phyloP scores from a whole-genome alignment of 345 rosid species.

The Citrus sinensis region DNA sequence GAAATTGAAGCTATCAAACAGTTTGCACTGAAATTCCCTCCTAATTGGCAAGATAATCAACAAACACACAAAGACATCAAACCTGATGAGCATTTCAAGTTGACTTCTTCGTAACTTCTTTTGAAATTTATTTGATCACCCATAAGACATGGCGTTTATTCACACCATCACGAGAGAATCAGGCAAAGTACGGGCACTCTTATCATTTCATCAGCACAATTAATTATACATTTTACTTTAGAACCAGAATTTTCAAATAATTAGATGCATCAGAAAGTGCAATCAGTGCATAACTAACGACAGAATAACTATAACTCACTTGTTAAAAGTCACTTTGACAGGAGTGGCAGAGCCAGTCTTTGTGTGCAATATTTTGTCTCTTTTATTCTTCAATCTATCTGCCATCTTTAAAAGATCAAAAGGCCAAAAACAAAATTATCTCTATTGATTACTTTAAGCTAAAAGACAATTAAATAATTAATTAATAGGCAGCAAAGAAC shows the following conservation, averaged over 20 bases:
- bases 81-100: neutral
- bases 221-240: neutral
- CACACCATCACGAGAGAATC: neutral
- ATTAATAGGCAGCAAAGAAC: neutral
- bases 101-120: neutral
- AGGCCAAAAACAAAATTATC: neutral
- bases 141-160: neutral
- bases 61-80: neutral
- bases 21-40: neutral
- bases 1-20: neutral
- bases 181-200: neutral
- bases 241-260: neutral
- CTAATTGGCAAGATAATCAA: neutral
- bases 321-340: conserved; percentile 75
- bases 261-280: neutral
- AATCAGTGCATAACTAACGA: neutral
- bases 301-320: conserved; percentile 44
- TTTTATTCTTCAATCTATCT: conserved; percentile 79
- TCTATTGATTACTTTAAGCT: neutral
- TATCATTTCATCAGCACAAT: neutral
- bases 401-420: conserved; percentile 50
- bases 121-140: neutral
- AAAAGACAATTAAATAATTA: neutral
- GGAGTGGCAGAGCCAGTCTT: conserved; percentile 81
- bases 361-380: conserved; percentile 68